Percentiles rank a stretch among this genome's conserved stretches.
Conservation (phyloP, 345 rosid genomes). For the Hirschfeldia incana region DNA sequence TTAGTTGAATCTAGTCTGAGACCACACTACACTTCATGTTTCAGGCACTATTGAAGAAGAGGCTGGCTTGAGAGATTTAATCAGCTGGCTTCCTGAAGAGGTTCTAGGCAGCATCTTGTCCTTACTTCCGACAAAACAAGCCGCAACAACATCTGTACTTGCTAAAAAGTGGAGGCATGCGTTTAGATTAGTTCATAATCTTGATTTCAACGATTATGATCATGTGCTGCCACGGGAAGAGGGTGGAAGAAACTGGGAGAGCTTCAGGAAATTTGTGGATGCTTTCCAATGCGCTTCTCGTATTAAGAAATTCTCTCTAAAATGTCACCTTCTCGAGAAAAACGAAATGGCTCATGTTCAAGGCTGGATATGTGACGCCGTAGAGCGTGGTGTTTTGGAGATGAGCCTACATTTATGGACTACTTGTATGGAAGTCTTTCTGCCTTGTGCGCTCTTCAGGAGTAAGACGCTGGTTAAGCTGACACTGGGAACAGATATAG, state of each 20-base stretch:
- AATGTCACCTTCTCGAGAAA: background rate
- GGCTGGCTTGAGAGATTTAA: background rate
- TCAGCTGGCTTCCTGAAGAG: constrained; percentile 13
- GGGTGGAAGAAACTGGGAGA: background rate
- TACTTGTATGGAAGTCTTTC: background rate
- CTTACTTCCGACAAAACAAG: background rate
- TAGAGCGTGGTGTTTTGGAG: background rate
- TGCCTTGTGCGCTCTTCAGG: background rate
- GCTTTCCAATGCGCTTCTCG: background rate
- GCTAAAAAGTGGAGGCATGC: constrained; percentile 14
- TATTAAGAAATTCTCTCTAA: background rate
- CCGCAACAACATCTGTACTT: constrained; percentile 8
- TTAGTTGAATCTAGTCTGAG: background rate
- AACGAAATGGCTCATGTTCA: background rate
- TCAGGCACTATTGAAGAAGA: background rate
- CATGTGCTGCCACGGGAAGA: background rate
- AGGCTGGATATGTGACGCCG: background rate
- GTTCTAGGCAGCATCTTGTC: constrained; percentile 8
- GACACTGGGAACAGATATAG: background rate
- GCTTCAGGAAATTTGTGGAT: background rate
- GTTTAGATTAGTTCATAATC: background rate
- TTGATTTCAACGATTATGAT: background rate
- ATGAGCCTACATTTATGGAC: background rate
- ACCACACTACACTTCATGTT: constrained; percentile 1
- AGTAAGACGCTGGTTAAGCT: constrained; percentile 18